Evolutionary conservation across 345 rosid genomes (phyloP), one percentile per base, ranked within the genome.

Genomic region (Erucastrum elatum): DNA sequence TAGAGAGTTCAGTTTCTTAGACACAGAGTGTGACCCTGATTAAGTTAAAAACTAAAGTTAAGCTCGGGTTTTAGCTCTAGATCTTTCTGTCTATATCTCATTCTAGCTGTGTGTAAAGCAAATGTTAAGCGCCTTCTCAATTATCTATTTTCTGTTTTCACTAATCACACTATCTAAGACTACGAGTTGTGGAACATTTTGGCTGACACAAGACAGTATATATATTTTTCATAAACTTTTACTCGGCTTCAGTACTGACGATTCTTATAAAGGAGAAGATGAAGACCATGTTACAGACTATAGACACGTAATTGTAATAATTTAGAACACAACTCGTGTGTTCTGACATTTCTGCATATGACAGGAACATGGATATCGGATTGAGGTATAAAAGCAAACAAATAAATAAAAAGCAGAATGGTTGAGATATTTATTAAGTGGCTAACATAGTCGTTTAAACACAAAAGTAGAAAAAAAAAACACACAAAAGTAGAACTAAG

Each of bases 1-100:
- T 76, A 86, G 85, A 75, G 89, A 92, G 77, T 92, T 84, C 72
- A 85, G 83, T 86, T 94, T 94, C 85, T 81, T 86, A 80, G 93
- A 87, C 59, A 74, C 87, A 7, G 88, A 83, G 25, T 84, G 89
- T 17, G 95, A 94, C 77, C 44, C 68, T 3, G 98, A 89, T 61
- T 87, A 84, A 77, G 35, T 58, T 7, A 51, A 5, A 51, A 64
- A 73, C 64, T 67, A 66, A 33, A 34, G 17, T 2, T 39, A 13
- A 62, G 4, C 29, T 75, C 71, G 37, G 33, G 78, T 27, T 61
- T 79, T 30, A 74, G 78, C 39, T 37, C 5, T 68, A 80, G 75
- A 69, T 73, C 5, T 31, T 0, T 31, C 30, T 79, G 75, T 74
- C 74, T 68, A 37, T 74, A 68, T 73, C 78, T 68, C 60, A 30